A percentile compares a stretch with the other conserved stretches of the same genome.
Evolutionary conservation across 2,329 filamentous ascomycete genomes (phyloP).

Genomic region (Nigrospora osmanthi): DNA sequence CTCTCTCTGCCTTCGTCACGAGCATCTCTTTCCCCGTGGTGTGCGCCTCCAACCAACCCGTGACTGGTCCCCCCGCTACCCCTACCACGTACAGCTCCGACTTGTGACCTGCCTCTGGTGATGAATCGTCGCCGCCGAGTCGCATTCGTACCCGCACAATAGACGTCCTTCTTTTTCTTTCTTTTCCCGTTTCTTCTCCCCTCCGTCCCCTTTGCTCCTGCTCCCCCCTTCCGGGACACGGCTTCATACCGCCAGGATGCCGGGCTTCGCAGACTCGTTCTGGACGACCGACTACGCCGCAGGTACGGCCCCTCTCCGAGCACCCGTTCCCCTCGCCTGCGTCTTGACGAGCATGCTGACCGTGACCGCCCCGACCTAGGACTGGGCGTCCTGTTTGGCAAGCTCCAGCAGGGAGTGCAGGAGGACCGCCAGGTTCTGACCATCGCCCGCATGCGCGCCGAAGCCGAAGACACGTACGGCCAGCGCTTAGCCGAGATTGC

Average conservation of each 20-base stretch:
- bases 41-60: too few relatives aligned
- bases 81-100: too few relatives aligned
- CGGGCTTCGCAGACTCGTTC: constrained; percentile 89
- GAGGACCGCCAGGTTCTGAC: constrained; percentile 94
- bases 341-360: not conserved
- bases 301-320: constrained; percentile 43
- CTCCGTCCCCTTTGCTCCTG: too few relatives aligned
- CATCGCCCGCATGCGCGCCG: constrained; percentile 86
- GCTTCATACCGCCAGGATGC: constrained; percentile 46
- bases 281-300: constrained; percentile 98
- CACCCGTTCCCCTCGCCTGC: not conserved
- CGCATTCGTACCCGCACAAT: not conserved
- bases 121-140: constrained; percentile 1
- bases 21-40: too few relatives aligned
- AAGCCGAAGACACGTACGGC: constrained; percentile 88
- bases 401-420: constrained; percentile 90
- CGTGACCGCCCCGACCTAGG: constrained; percentile 33
- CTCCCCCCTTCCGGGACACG: constrained; percentile 1
- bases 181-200: too few relatives aligned
- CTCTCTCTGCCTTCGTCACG: too few relatives aligned
- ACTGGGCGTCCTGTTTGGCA: constrained; percentile 87
- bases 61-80: too few relatives aligned
- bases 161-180: not conserved
- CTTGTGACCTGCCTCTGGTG: not conserved
- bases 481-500: constrained; percentile 74